Base-by-base conservation (phyloP, 2,329 filamentous ascomycete genomes). In the Fusarium tupiense region DNA sequence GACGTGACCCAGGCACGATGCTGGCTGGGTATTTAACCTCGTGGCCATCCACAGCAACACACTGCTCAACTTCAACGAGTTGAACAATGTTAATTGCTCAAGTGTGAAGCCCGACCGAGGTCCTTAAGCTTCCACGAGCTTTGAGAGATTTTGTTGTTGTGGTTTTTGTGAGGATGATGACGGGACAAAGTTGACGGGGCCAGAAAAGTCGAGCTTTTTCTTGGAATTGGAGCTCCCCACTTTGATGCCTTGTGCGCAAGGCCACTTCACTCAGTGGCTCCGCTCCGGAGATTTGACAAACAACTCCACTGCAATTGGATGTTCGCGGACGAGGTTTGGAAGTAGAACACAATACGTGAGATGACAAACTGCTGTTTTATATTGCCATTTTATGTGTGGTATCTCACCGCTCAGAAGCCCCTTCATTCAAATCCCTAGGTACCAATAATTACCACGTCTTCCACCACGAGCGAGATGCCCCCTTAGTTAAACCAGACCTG, bases 191-290 rank as follows among this genome's bases (percentile, higher is more conserved):
- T 60, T 61, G 52, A 53, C 29, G n/a, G 54, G 50, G 53, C 33
- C 44, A 63, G 61, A 70, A 73, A 69, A 73, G 33, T 66, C 59
- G 73, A 76, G 69, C 69, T 77, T 79, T 79, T 76, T 53, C 33
- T 64, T 76, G 61, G 70, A 65, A 71, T 69, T 75, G 69, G 70
- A 77, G 76, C 76, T 74, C 76, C 65, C 77, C 77, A 79, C 77
- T 75, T 79, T 79, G 75, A 68, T 79, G 79, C 79, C 78, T 80
- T 69, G 73, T 74, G 78, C 78, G 72, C 78, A 78, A 80, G 78
- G 78, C 78, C 66, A 69, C 12, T 50, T 8, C 14, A 35, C 5
- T 38, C 26, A 46, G 24, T 16, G 20, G n/a, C 53, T 61, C 64
- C 64, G 41, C 64, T 65, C 26, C 6, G 24, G 50, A 46, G 24